Percentiles rank a stretch among this genome's conserved stretches.
Evolutionary conservation across 2,329 filamentous ascomycete genomes (phyloP).

Genomic region (Penicillium concentricum): DNA sequence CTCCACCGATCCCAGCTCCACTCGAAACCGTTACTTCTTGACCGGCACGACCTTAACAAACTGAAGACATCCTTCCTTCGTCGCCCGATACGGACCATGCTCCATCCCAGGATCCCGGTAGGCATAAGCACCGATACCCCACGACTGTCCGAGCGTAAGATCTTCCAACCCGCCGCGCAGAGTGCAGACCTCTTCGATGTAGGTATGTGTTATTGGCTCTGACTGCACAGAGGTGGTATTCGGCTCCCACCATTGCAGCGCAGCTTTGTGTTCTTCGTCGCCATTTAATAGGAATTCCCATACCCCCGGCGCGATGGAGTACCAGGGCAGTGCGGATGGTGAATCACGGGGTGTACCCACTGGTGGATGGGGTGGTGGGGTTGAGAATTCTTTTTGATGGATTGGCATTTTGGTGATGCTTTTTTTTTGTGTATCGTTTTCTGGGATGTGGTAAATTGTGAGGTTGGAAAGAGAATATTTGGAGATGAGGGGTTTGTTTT

Average conservation of each 20-base stretch:
- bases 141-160: slow-evolving; percentile 29
- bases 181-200: slow-evolving; percentile 42
- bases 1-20: not conserved
- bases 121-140: slow-evolving; percentile 40
- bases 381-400: slow-evolving; percentile 26
- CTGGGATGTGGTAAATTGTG: not conserved
- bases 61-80: slow-evolving; percentile 38
- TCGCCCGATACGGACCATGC: slow-evolving; percentile 40
- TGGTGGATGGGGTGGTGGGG: slow-evolving; percentile 18
- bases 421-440: not conserved
- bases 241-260: slow-evolving; percentile 40
- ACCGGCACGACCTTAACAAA: slow-evolving; percentile 24
- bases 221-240: slow-evolving; percentile 27
- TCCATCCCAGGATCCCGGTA: slow-evolving; percentile 43
- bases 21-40: not conserved
- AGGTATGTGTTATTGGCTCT: slow-evolving; percentile 36
- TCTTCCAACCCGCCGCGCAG: slow-evolving; percentile 39
- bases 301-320: slow-evolving; percentile 33
- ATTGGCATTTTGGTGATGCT: slow-evolving; percentile 12
- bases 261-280: slow-evolving; percentile 28
- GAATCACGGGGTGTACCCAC: slow-evolving; percentile 16
- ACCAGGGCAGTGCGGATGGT: slow-evolving; percentile 17
- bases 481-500: not conserved
- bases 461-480: not conserved
- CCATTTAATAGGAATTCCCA: slow-evolving; percentile 41